phyloP scores from a whole-genome alignment of 2,329 filamentous ascomycete genomes.

The Botryotinia globosa region DNA sequence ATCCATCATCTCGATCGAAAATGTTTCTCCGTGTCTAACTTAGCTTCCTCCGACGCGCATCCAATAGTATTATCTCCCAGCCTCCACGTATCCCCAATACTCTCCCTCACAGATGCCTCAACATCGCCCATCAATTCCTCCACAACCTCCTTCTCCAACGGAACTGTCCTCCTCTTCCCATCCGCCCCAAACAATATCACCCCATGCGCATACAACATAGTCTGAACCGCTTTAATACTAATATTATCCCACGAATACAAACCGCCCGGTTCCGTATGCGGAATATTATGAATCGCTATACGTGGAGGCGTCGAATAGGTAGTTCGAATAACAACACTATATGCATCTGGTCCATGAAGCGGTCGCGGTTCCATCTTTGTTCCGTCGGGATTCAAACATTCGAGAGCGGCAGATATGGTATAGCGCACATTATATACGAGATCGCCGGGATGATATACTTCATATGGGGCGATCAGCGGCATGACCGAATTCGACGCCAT shows the following conservation, averaged over 20 bases:
- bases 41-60: background rate
- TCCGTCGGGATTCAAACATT: background rate
- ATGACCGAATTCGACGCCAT: background rate
- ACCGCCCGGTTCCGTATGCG: background rate
- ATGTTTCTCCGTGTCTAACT: background rate
- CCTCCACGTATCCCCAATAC: background rate
- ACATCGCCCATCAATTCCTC: background rate
- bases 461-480: background rate
- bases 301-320: background rate
- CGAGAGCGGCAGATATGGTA: background rate
- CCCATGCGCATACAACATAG: background rate
- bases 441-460: background rate
- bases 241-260: background rate
- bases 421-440: background rate
- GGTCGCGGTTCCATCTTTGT: background rate
- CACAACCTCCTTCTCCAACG: background rate
- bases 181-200: background rate
- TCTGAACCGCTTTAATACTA: background rate
- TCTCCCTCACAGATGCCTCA: background rate
- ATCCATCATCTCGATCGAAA: background rate
- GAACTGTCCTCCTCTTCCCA: background rate
- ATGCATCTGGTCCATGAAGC: background rate
- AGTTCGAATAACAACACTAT: background rate
- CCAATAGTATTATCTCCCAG: background rate
- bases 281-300: background rate